phyloP scores from a whole-genome alignment of 1,284 basidiomycete genomes.

The Agroathelia rolfsii region DNA sequence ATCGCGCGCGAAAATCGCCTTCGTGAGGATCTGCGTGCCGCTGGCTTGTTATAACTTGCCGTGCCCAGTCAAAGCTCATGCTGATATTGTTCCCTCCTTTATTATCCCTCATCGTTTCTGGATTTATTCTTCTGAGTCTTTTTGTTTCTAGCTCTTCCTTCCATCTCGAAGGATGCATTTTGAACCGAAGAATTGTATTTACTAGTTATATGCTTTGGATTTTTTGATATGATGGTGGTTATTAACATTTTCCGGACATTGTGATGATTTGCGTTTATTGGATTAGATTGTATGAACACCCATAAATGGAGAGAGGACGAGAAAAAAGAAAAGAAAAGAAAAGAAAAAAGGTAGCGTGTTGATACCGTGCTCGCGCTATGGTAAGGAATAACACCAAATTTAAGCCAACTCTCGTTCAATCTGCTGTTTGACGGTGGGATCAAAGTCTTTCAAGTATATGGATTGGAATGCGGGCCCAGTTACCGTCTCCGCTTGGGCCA shows the following conservation, averaged over 20 bases:
- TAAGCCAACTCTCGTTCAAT: constrained; percentile 42
- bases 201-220: neutral
- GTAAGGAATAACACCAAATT: no score
- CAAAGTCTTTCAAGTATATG: constrained; percentile 52
- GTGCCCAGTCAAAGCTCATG: no score
- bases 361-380: no score
- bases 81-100: no score
- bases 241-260: no score
- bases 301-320: neutral
- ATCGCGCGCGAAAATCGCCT: no score
- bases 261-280: neutral
- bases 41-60: no score
- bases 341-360: no score
- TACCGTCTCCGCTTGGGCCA: constrained; percentile 50
- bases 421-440: constrained; percentile 60
- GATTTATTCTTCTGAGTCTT: constrained; percentile 1
- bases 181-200: neutral
- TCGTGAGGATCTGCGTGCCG: no score
- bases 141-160: neutral
- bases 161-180: neutral
- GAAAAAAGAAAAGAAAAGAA: neutral
- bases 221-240: no score
- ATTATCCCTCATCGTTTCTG: constrained; percentile 3
- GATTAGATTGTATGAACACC: neutral
- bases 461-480: constrained; percentile 54